phyloP scores from a whole-genome alignment of 495 filamentous ascomycete species.

The Letharia lupina region DNA sequence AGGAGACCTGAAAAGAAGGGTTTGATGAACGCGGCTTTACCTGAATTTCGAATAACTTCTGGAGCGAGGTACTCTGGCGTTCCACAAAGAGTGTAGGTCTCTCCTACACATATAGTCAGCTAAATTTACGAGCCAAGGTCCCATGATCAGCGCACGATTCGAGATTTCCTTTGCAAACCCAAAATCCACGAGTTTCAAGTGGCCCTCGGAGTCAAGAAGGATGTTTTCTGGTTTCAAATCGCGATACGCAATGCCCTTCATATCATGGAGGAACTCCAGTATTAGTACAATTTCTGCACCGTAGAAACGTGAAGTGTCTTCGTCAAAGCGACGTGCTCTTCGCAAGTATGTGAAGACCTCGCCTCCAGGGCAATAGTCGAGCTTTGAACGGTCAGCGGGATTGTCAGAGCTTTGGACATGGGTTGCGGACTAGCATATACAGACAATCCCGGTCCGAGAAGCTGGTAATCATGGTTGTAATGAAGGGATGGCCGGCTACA shows the following conservation, averaged over 20 bases:
- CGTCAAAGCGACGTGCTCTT: conserved; percentile 75
- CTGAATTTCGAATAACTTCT: conserved; percentile 89
- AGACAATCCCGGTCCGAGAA: conserved; percentile 84
- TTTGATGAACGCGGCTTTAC: conserved; percentile 25
- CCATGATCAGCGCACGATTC: conserved; percentile 36
- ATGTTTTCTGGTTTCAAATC: conserved; percentile 97
- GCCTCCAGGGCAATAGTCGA: conserved; percentile 89
- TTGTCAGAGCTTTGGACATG: conserved; percentile 22
- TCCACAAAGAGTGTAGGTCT: conserved; percentile 94
- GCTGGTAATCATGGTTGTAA: conserved; percentile 80
- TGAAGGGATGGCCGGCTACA: conserved; percentile 89
- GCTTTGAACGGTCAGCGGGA: conserved; percentile 32
- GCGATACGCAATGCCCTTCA: conserved; percentile 78
- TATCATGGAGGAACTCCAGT: conserved; percentile 84
- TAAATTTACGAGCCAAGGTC: not conserved
- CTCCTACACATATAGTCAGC: conserved; percentile 36
- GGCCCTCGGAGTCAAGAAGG: conserved; percentile 80
- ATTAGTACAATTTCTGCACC: conserved; percentile 91
- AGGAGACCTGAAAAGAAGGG: conserved; percentile 12
- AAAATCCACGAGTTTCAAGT: conserved; percentile 97
- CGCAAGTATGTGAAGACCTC: conserved; percentile 93
- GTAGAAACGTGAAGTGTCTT: conserved; percentile 81
- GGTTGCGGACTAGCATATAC: conserved; percentile 72
- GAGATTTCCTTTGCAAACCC: conserved; percentile 86
- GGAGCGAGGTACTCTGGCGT: conserved; percentile 96